A percentile compares a stretch with the other conserved stretches of the same genome.
phyloP scores from a whole-genome alignment of 192 early-diverging fungal species.

The Podila epicladia region DNA sequence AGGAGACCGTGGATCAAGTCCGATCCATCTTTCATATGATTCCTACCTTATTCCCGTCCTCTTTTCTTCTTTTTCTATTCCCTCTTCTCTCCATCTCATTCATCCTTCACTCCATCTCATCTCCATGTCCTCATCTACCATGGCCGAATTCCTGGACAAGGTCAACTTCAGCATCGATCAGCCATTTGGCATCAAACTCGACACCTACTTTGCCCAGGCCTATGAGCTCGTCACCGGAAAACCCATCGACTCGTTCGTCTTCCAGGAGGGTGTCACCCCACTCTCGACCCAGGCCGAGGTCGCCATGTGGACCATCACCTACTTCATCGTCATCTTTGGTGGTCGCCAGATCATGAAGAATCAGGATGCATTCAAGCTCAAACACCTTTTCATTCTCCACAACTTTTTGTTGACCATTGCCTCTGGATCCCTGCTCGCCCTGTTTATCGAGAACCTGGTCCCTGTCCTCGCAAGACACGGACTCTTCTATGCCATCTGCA shows the following conservation, averaged over 20 bases:
- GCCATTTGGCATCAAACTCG: constrained; percentile 61
- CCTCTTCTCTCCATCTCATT: too few relatives aligned
- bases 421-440: constrained; percentile 73
- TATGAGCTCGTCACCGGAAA: constrained; percentile 50
- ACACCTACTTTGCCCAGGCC: constrained; percentile 55
- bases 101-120: too few relatives aligned
- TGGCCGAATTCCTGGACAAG: constrained; percentile 22
- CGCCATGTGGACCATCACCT: constrained; percentile 57
- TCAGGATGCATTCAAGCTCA: constrained; percentile 74
- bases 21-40: constrained; percentile 1
- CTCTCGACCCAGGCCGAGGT: constrained; percentile 53
- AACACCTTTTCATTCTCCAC: constrained; percentile 80
- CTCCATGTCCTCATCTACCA: neutral
- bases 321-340: constrained; percentile 83
- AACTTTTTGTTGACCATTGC: constrained; percentile 79
- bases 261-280: constrained; percentile 53
- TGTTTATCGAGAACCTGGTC: constrained; percentile 80
- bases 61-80: constrained; percentile 4
- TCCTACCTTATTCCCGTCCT: neutral
- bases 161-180: constrained; percentile 45
- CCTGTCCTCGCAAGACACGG: constrained; percentile 77
- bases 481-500: constrained; percentile 77
- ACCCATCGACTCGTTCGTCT: constrained; percentile 49
- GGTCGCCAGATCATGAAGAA: constrained; percentile 76
- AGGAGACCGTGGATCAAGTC: too few relatives aligned